These are phyloP conservation scores for Guyanaporus albipodus DNA, from an alignment of 768 basidiomycete species.

Conservation along the genomic window DNA sequence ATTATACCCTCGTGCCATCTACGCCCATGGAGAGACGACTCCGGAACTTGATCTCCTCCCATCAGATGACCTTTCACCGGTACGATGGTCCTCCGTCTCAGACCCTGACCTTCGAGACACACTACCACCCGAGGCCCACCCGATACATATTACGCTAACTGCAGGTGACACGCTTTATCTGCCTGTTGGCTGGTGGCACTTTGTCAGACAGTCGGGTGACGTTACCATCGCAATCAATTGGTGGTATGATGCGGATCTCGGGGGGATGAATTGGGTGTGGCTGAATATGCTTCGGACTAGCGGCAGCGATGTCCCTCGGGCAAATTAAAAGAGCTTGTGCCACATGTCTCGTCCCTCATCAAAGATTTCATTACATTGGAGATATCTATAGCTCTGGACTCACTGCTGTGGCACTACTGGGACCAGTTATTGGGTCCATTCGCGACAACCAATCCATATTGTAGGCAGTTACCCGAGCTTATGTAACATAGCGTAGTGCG, in stretches of 20 bases:
- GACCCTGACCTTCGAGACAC: constrained; percentile 50
- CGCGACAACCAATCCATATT: too few relatives aligned
- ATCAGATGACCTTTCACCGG: constrained; percentile 34
- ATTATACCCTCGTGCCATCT: constrained; percentile 63
- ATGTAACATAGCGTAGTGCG: too few relatives aligned
- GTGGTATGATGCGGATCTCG: constrained; percentile 84
- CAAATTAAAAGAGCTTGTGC: constrained; percentile 29
- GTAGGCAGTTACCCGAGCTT: too few relatives aligned
- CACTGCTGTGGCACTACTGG: too few relatives aligned
- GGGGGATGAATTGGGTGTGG: constrained; percentile 67
- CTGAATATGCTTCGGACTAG: constrained; percentile 61
- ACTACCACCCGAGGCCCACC: constrained; percentile 52
- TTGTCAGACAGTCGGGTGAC: constrained; percentile 68
- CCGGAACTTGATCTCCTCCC: constrained; percentile 30
- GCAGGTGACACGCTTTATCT: constrained; percentile 84
- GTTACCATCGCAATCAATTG: constrained; percentile 75
- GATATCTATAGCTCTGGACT: too few relatives aligned
- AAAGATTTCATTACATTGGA: too few relatives aligned
- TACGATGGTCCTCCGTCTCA: constrained; percentile 81
- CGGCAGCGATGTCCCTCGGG: constrained; percentile 17
- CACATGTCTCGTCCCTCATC: too few relatives aligned
- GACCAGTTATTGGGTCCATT: too few relatives aligned
- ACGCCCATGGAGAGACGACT: constrained; percentile 37
- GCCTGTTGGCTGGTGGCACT: constrained; percentile 94
- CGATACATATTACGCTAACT: constrained; percentile 60